These are phyloP conservation scores for Blastocystis sp. DNA, from an alignment of 352 stramenopile species.

Conservation along the genomic window DNA sequence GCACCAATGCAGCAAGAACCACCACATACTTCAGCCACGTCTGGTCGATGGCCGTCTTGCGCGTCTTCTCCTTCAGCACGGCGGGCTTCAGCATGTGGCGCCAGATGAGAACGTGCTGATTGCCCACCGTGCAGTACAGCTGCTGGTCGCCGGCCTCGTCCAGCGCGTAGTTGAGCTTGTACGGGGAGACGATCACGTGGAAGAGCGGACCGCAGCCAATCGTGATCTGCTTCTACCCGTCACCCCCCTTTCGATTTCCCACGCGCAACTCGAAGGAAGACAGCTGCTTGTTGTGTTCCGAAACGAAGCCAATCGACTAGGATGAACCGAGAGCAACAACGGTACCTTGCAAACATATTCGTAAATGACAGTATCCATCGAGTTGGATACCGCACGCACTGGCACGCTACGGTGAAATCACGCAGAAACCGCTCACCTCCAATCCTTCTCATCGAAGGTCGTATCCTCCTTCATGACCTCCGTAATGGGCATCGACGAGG, in stretches of 20 bases:
- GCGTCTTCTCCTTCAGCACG: not conserved
- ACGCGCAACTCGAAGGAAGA: conserved; percentile 15
- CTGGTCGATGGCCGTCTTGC: not conserved
- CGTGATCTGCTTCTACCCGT: conserved; percentile 15
- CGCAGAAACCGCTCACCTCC: not conserved
- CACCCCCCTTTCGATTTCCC: not conserved
- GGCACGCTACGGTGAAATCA: not conserved
- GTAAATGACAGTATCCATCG: conserved; percentile 8
- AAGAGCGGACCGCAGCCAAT: conserved; percentile 26
- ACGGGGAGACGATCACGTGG: conserved; percentile 36
- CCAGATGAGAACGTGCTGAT: not conserved
- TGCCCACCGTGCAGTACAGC: not conserved
- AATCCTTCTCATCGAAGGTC: not conserved
- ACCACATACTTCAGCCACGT: not conserved
- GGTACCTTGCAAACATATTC: conserved; percentile 1
- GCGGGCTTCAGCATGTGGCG: conserved; percentile 16
- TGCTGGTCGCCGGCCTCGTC: conserved; percentile 3
- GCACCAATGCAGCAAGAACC: not conserved
- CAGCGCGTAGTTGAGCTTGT: not conserved
- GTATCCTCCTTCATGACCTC: not conserved
- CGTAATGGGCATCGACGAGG: conserved; percentile 45
- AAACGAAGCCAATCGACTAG: conserved; percentile 11
- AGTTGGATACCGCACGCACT: not conserved
- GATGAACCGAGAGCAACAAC: not conserved
- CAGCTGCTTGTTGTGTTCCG: not conserved